phyloP scores from a whole-genome alignment of 1,284 basidiomycete species.

The Cystobasidium pallidum region DNA sequence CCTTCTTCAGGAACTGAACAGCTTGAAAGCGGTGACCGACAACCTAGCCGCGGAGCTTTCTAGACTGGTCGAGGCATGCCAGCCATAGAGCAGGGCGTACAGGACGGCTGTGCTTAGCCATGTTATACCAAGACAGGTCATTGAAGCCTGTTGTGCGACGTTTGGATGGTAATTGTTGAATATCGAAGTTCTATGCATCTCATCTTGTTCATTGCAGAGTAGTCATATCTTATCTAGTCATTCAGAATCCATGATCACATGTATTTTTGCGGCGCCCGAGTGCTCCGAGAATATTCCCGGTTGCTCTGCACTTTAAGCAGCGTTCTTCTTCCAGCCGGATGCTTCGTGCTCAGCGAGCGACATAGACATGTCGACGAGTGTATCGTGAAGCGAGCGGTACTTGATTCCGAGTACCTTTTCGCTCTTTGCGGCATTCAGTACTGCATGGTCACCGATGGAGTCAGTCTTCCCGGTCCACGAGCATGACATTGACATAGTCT shows the following conservation, averaged over 20 bases:
- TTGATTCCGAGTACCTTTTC: constrained; percentile 34
- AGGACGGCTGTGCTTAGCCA: no score
- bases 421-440: constrained; percentile 34
- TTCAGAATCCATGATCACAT: neutral
- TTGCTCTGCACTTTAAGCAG: neutral
- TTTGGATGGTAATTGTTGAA: no score
- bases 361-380: constrained; percentile 36
- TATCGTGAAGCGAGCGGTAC: constrained; percentile 25
- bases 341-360: constrained; percentile 30
- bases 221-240: constrained; percentile 2
- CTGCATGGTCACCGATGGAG: neutral
- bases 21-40: neutral
- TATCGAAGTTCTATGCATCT: no score
- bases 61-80: neutral
- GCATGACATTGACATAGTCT: neutral
- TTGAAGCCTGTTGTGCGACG: no score
- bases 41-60: constrained; percentile 9
- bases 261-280: neutral
- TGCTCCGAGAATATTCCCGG: no score
- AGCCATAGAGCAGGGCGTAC: neutral
- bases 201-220: neutral
- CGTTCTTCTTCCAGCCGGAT: constrained; percentile 25
- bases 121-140: no score
- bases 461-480: neutral
- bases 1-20: constrained; percentile 11